phyloP scores from a whole-genome alignment of 2,329 filamentous ascomycete species.

The Pseudofabraea citricarpa region DNA sequence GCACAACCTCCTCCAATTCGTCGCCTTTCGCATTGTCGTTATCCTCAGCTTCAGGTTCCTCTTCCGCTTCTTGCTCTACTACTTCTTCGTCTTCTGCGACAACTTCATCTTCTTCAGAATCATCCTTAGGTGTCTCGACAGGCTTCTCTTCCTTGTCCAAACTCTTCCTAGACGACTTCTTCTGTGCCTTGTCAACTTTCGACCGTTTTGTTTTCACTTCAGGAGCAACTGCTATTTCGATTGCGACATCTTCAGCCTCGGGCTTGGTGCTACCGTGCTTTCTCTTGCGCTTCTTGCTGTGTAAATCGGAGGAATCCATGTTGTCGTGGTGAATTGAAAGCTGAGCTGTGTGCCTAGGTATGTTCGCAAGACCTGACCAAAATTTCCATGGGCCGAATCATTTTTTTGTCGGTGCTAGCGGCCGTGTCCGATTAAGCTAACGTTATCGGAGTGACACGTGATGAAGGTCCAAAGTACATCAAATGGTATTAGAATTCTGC shows the following conservation, averaged over 20 bases:
- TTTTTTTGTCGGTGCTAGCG: too few relatives aligned
- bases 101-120: constrained; percentile 20
- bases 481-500: too few relatives aligned
- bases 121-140: constrained; percentile 18
- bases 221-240: constrained; percentile 5
- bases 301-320: constrained; percentile 22
- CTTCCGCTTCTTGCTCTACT: constrained; percentile 26
- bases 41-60: constrained; percentile 13
- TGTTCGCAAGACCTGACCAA: not conserved
- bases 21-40: constrained; percentile 13
- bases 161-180: constrained; percentile 26
- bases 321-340: constrained; percentile 3
- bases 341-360: not conserved
- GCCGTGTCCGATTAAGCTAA: too few relatives aligned
- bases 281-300: constrained; percentile 29
- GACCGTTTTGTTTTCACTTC: constrained; percentile 16
- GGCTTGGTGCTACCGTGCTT: constrained; percentile 23
- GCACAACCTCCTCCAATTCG: constrained; percentile 12
- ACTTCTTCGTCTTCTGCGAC: constrained; percentile 27
- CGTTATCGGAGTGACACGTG: too few relatives aligned
- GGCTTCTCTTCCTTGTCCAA: constrained; percentile 27
- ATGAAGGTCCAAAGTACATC: too few relatives aligned
- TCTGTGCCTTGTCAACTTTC: constrained; percentile 18
- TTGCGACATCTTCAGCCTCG: constrained; percentile 11
- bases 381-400: too few relatives aligned